Evolutionary conservation across 2,329 filamentous ascomycete species (phyloP).

Genomic region (Ceratocystis eucalypticola): DNA sequence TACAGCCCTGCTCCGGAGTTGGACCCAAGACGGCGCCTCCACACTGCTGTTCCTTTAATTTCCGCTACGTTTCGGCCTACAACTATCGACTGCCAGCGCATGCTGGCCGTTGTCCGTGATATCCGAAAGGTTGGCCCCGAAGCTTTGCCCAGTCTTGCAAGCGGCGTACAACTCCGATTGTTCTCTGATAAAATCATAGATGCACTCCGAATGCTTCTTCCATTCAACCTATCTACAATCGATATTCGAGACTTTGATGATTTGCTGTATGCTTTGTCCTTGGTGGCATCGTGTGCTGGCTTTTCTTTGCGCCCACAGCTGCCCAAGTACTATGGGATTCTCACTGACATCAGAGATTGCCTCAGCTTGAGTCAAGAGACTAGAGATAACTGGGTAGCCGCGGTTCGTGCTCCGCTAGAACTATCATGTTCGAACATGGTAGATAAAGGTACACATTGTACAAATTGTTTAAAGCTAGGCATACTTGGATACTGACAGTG

Average conservation of each 20-base stretch:
- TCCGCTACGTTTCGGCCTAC: conserved; percentile 1
- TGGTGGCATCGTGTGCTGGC: not conserved
- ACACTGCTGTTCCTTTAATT: not conserved
- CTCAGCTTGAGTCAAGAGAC: not conserved
- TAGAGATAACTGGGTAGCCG: not conserved
- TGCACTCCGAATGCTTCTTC: not conserved
- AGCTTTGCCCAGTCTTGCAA: not conserved
- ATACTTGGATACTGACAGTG: not conserved
- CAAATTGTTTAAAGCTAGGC: no score
- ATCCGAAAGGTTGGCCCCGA: not conserved
- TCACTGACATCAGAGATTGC: not conserved
- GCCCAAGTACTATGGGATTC: not conserved
- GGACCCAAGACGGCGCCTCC: not conserved
- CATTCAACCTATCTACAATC: not conserved
- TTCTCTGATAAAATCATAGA: conserved; percentile 4
- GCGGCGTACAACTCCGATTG: not conserved
- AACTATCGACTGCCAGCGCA: not conserved
- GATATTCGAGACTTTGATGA: not conserved
- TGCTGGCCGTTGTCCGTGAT: conserved; percentile 6
- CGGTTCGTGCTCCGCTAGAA: not conserved
- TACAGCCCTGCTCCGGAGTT: conserved; percentile 29
- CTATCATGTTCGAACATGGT: not conserved
- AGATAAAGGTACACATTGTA: not conserved
- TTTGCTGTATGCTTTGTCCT: not conserved
- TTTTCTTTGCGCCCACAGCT: not conserved